These are phyloP conservation scores for Fraxinus velutina DNA, from an alignment of 305 asterid genomes.

Conservation along the genomic window DNA sequence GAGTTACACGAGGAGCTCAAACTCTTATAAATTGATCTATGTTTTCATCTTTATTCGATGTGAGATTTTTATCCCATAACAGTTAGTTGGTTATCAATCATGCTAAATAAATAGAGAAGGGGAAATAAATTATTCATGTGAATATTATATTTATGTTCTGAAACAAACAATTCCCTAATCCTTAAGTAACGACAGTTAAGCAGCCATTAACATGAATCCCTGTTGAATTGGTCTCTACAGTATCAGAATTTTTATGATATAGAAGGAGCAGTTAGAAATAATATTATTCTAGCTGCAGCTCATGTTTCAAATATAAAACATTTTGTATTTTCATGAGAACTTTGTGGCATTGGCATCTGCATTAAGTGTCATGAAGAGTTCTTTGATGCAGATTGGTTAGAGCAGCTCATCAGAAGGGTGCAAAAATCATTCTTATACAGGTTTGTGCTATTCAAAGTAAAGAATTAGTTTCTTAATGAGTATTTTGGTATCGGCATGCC, in stretches of 20 bases:
- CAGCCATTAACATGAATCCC: constrained; percentile 1
- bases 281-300: not conserved
- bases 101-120: not conserved
- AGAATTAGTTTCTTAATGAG: not conserved
- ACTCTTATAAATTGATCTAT: too few relatives aligned
- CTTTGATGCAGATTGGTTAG: constrained; percentile 74
- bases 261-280: not conserved
- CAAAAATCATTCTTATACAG: constrained; percentile 87
- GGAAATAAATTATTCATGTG: not conserved
- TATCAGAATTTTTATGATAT: constrained; percentile 17
- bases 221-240: not conserved
- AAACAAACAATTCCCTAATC: not conserved
- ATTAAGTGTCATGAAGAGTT: constrained; percentile 1
- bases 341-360: constrained; percentile 15
- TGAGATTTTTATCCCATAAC: too few relatives aligned
- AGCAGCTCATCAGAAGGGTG: constrained; percentile 83
- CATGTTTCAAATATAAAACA: not conserved
- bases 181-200: not conserved
- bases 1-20: too few relatives aligned
- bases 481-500: not conserved
- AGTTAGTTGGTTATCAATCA: not conserved
- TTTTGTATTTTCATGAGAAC: not conserved
- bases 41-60: too few relatives aligned
- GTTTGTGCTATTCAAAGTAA: constrained; percentile 32
- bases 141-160: not conserved